Conservation (phyloP, 2,329 filamentous ascomycete species). For the Ophiocordyceps sinensis region DNA sequence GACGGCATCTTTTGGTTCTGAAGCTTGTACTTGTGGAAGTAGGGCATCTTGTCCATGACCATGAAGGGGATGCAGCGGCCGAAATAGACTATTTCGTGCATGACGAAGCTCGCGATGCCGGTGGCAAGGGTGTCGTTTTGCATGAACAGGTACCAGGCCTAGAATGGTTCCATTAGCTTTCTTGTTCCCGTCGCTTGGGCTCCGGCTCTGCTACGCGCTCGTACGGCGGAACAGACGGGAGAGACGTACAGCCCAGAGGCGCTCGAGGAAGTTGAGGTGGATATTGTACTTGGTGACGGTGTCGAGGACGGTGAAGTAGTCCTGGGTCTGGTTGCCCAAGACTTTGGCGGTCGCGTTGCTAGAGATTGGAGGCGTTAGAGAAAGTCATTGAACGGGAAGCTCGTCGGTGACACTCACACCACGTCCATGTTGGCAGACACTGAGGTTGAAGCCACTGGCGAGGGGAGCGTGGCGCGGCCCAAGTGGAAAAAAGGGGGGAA, state of each 20-base stretch:
- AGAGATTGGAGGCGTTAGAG: constrained; percentile 5
- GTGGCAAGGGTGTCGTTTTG: constrained; percentile 95
- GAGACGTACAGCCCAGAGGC: constrained; percentile 64
- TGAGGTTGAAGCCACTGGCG: not conserved
- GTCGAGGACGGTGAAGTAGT: constrained; percentile 44
- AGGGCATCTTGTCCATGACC: constrained; percentile 76
- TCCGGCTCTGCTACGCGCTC: not conserved
- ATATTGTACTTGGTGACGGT: constrained; percentile 63
- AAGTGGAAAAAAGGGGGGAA: not conserved
- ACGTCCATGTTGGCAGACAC: constrained; percentile 17
- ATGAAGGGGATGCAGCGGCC: constrained; percentile 84
- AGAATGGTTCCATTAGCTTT: not conserved
- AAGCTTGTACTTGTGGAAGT: constrained; percentile 88
- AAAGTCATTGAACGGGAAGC: constrained; percentile 4
- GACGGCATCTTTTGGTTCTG: constrained; percentile 83
- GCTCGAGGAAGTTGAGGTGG: constrained; percentile 73
- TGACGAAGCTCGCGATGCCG: constrained; percentile 90
- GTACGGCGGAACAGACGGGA: constrained; percentile 1
- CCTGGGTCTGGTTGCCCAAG: constrained; percentile 29
- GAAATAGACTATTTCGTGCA: constrained; percentile 94
- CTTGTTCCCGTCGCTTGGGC: not conserved
- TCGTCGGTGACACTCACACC: constrained; percentile 11
- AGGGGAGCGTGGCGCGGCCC: not conserved
- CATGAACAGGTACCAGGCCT: constrained; percentile 94
- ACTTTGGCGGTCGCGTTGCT: constrained; percentile 37